Percentiles rank a stretch among this genome's conserved stretches.
These are phyloP conservation scores for Pseudozyma sp. DNA, from an alignment of 1,284 basidiomycete species.

Conservation along the genomic window DNA sequence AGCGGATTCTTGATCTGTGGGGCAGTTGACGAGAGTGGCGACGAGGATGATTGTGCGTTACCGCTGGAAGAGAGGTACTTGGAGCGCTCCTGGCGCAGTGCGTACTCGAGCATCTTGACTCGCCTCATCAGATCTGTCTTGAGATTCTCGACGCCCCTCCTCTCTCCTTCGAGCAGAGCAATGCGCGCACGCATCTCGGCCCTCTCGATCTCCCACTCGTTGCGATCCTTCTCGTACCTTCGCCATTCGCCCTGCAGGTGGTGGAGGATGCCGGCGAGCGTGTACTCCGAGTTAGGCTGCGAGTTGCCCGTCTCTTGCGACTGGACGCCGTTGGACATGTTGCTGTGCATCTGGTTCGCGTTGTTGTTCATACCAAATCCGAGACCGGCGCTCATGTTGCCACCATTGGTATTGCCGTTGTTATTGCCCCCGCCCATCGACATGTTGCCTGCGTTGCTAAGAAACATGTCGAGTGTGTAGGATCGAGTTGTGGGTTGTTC, in stretches of 20 bases:
- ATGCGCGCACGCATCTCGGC: slow-evolving; percentile 99
- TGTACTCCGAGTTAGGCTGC: slow-evolving; percentile 69
- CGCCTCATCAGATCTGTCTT: slow-evolving; percentile 94
- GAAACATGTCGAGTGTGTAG: slow-evolving; percentile 31
- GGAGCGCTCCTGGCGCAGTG: slow-evolving; percentile 79
- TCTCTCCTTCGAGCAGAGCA: slow-evolving; percentile 95
- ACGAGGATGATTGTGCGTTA: slow-evolving; percentile 21
- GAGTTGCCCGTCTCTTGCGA: slow-evolving; percentile 44
- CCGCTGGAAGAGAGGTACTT: slow-evolving; percentile 42
- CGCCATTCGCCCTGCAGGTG: slow-evolving; percentile 98
- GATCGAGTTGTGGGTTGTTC: not conserved
- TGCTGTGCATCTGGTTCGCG: slow-evolving; percentile 41
- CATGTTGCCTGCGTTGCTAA: slow-evolving; percentile 49
- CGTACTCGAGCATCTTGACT: slow-evolving; percentile 97
- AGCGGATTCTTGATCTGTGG: slow-evolving; percentile 41
- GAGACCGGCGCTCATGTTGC: slow-evolving; percentile 35
- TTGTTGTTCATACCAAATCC: slow-evolving; percentile 45
- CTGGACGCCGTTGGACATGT: slow-evolving; percentile 49
- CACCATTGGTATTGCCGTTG: slow-evolving; percentile 34
- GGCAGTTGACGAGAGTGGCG: slow-evolving; percentile 34
- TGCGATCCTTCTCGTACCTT: slow-evolving; percentile 88
- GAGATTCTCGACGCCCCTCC: slow-evolving; percentile 94
- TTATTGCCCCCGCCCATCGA: slow-evolving; percentile 33
- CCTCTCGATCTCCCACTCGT: slow-evolving; percentile 99
- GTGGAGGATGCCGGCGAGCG: slow-evolving; percentile 92